These are phyloP conservation scores for Annulohypoxylon truncatum DNA, from an alignment of 2,329 filamentous ascomycete species.

Conservation along the genomic window DNA sequence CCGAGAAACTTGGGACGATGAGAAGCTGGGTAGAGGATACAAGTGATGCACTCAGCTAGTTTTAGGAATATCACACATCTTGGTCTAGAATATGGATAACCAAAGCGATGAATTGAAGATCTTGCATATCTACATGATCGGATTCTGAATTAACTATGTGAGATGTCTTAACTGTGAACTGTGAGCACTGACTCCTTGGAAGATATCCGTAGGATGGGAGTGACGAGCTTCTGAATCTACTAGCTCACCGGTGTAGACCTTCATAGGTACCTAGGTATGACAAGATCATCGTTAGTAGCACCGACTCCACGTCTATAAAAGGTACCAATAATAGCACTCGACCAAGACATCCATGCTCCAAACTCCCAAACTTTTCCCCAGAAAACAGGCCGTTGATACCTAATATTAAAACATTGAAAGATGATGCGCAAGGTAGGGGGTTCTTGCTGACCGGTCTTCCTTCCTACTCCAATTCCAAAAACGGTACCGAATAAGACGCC, in stretches of 20 bases:
- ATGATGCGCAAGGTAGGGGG: not conserved
- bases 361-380: not conserved
- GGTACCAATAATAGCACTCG: not conserved
- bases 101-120: not conserved
- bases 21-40: not conserved
- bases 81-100: not conserved
- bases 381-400: not conserved
- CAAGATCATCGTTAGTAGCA: not conserved
- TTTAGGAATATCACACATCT: not conserved
- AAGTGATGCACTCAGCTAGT: not conserved
- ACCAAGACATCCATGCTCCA: not conserved
- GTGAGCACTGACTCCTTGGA: too few species aligned
- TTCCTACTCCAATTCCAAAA: slow-evolving; percentile 9
- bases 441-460: not conserved
- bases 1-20: not conserved
- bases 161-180: not conserved
- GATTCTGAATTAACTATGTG: not conserved
- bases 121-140: not conserved
- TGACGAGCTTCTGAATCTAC: too few species aligned
- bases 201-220: not conserved
- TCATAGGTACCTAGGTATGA: too few species aligned
- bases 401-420: not conserved
- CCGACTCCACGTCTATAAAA: not conserved
- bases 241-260: not conserved
- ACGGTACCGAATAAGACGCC: slow-evolving; percentile 2